A percentile compares a stretch with the other conserved stretches of the same genome.
These are phyloP conservation scores for Simplicillium aogashimaense DNA, from an alignment of 2,329 filamentous ascomycete genomes.

Conservation along the genomic window DNA sequence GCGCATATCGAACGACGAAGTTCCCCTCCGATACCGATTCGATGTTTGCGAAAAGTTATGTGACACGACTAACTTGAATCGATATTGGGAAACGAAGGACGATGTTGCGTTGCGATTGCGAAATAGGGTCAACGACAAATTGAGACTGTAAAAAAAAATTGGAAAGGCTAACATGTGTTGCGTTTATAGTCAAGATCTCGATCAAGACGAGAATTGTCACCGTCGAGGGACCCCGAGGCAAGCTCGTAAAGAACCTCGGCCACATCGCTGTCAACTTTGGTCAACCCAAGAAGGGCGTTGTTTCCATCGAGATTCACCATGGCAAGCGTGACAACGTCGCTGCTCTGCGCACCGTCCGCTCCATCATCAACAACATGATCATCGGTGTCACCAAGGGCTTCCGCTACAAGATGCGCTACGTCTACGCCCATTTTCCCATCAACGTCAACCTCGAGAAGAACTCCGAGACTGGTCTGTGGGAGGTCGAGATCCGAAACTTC, in stretches of 20 bases:
- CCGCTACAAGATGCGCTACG: slow-evolving; percentile 99
- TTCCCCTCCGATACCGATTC: background rate
- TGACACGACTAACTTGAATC: background rate
- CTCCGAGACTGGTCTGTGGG: slow-evolving; percentile 73
- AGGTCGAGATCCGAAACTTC: slow-evolving; percentile 99
- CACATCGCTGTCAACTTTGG: slow-evolving; percentile 96
- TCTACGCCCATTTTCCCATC: slow-evolving; percentile 99
- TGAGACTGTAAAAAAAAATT: too few relatives aligned
- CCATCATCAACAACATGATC: slow-evolving; percentile 98
- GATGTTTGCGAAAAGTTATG: background rate
- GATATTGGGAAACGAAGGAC: background rate
- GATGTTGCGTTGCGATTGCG: too few relatives aligned
- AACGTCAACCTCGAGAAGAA: slow-evolving; percentile 99
- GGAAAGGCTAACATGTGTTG: slow-evolving; percentile 16
- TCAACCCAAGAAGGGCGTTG: slow-evolving; percentile 71
- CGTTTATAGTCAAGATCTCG: slow-evolving; percentile 74
- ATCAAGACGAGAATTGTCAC: slow-evolving; percentile 97
- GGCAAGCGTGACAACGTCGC: slow-evolving; percentile 96
- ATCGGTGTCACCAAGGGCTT: slow-evolving; percentile 97
- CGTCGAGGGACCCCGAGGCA: slow-evolving; percentile 95
- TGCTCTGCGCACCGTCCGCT: slow-evolving; percentile 94
- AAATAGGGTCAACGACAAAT: too few relatives aligned
- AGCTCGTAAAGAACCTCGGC: slow-evolving; percentile 92
- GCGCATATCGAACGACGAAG: background rate
- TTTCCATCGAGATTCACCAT: slow-evolving; percentile 98